Evolutionary conservation across 2,329 filamentous ascomycete genomes (phyloP).

Genomic region (Monosporascus sp.): DNA sequence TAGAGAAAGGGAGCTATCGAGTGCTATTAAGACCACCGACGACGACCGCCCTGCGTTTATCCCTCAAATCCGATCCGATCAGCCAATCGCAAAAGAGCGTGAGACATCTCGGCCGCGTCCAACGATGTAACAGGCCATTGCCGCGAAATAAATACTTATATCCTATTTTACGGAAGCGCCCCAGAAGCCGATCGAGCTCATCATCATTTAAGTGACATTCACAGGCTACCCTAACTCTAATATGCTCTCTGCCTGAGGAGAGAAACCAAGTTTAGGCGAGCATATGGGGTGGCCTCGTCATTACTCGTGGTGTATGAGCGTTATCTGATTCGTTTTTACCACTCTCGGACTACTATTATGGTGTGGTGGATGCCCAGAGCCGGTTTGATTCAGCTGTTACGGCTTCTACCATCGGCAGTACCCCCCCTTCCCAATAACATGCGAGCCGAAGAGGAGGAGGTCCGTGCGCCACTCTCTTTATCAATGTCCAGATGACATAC

Average conservation of each 20-base stretch:
- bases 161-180: too few species aligned
- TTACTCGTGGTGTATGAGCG: slow-evolving; percentile 32
- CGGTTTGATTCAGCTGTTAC: neutral
- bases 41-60: neutral
- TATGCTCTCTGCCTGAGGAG: neutral
- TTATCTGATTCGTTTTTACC: slow-evolving; percentile 31
- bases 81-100: neutral
- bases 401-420: too few species aligned
- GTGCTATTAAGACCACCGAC: too few species aligned
- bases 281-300: slow-evolving; percentile 4
- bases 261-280: neutral
- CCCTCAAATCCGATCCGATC: neutral
- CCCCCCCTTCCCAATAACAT: too few species aligned
- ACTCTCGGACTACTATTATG: slow-evolving; percentile 3
- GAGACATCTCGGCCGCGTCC: neutral
- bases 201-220: too few species aligned
- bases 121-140: too few species aligned
- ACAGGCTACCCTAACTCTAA: neutral
- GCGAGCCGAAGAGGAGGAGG: too few species aligned
- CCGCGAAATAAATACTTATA: too few species aligned
- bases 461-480: too few species aligned
- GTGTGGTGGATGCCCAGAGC: slow-evolving; percentile 9
- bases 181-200: too few species aligned
- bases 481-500: too few species aligned
- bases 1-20: too few species aligned